Evolutionary conservation across 176 grass and related monocot species (phyloP), one percentile per base, ranked within the genome.

Genomic region (Alopecurus myosuroides): DNA sequence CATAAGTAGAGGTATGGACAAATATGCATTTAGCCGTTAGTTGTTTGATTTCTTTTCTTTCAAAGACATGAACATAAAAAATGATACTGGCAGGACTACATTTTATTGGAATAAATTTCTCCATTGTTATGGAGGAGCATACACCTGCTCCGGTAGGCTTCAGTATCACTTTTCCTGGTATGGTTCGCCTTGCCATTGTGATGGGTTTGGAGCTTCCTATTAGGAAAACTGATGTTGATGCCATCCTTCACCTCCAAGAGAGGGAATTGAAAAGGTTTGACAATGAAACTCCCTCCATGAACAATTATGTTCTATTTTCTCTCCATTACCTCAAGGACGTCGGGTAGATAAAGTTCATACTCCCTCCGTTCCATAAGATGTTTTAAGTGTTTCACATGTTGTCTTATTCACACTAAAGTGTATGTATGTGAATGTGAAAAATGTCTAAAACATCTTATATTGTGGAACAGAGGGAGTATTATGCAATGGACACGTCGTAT

Each of bases 201-300:
- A 88, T 90, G 82, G 89, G 85, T 55, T 78, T 94, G 28, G 61
- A 92, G 19, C 11, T 97, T 83, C 88, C 80, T 25, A 9, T 85
- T 1, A 73, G 67, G 11, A 77, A 94, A 61, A 29, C 18, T 12
- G 87, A 82, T 65, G 37, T 90, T 13, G 2, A 31, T 51, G 70
- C 35, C 0, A 85, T 90, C 31, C 70, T 92, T 77, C 70, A 29
- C 28, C 76, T 80, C 33, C 69, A 57, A 22, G 86, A 94, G 22
- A 81, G 75, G 15, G 92, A 97, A 77, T 52, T 97, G 22, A 29
- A 88, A 90, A 94, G 88, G 94, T 97, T 23, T 77, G 67, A 76
- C 11, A 4, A 25, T 81, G 15, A 25, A 1, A 64, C 42, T 33
- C 7, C 44, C 22, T 13, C 29, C 28, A 11, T 5, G 23, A n/a